Base-by-base conservation (phyloP, 371 early-diverging fungal species). In the Batkoa obscura region DNA sequence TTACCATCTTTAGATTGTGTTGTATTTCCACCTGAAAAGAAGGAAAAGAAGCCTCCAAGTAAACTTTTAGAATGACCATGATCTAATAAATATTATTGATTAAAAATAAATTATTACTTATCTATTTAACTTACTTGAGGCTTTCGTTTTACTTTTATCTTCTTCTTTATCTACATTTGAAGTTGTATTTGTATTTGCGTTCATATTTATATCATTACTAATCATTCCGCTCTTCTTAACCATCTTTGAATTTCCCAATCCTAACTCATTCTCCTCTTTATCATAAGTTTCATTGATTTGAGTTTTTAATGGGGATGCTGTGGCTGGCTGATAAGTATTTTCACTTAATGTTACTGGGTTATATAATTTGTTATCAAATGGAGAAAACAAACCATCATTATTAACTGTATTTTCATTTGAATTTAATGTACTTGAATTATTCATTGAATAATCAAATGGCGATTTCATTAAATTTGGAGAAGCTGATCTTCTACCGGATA, bases 221-320 rank as follows among this genome's bases (percentile, higher is more conserved):
- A n/a, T n/a, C n/a, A n/a, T n/a, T n/a, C n/a, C n/a, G n/a, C n/a
- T n/a, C n/a, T n/a, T n/a, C n/a, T n/a, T n/a, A n/a, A n/a, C n/a
- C n/a, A n/a, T n/a, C n/a, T n/a, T n/a, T n/a, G 47, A n/a, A 41
- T 77, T 77, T 23, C 78, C 74, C 33, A 77, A 68, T n/a, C 78
- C 78, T 45, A 77, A 63, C 56, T 72, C 75, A 52, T 71, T 72
- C 43, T 71, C 70, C 12, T 67, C 69, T 1, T 65, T 64, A 43
- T 64, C 57, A 33, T 12, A 2, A 4, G 37, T n/a, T 3, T 4
- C 34, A 12, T 6, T 5, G 4, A 41, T 4, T 55, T 36, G 37
- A 15, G 15, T n/a, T 3, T 15, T 4, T n/a, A n/a, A n/a, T n/a
- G n/a, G n/a, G n/a, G n/a, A n/a, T n/a, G n/a, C n/a, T n/a, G n/a